Base-by-base conservation (phyloP, 2,329 filamentous ascomycete genomes). In the Aureobasidium sp. region DNA sequence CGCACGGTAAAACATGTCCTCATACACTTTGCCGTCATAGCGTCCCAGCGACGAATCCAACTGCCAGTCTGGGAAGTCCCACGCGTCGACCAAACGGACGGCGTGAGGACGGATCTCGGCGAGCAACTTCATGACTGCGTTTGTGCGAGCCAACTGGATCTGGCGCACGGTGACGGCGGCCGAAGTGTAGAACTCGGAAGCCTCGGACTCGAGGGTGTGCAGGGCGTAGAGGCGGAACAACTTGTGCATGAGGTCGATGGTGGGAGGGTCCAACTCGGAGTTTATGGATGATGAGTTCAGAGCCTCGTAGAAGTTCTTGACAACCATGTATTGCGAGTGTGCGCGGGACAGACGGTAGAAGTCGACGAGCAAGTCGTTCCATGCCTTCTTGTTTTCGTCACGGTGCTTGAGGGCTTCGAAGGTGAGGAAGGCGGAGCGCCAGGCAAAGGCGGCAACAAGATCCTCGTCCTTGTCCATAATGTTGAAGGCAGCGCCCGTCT, bases 51-150 rank as follows among this genome's bases (percentile, higher is more conserved):
- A 85, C 68, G 83, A 87, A 71, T 91, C 88, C 2, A 91, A 80
- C 68, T 89, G 86, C 87, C 87, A 91, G 71, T 91, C 88, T 1
- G 88, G 85, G 74, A 91, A 89, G 64, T 84, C 83, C 89, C 88
- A 91, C 0, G 86, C 78, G 69, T 91, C 88, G 0, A 90, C 88
- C 12, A 91, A 76, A 12, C 83, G 75, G 15, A 91, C 80, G 0
- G 88, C 87, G 70, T 91, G 88, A 3, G 88, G 89, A 6, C 89
- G 79, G 64, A 91, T 84, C 65, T 90, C 86, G 63, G 86, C 84
- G 5, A 91, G 78, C 20, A 91, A 77, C 68, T 83, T 84, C 79
- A 89, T 86, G 5, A 89, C 86, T 7, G 83, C 81, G 70, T 82
- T 87, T 1, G 83, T 86, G 63, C 87, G 80, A 0, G 87, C 82